Evolutionary conservation across 441 rosid species (phyloP).

Genomic region (Euphorbia schlechtendalii): DNA sequence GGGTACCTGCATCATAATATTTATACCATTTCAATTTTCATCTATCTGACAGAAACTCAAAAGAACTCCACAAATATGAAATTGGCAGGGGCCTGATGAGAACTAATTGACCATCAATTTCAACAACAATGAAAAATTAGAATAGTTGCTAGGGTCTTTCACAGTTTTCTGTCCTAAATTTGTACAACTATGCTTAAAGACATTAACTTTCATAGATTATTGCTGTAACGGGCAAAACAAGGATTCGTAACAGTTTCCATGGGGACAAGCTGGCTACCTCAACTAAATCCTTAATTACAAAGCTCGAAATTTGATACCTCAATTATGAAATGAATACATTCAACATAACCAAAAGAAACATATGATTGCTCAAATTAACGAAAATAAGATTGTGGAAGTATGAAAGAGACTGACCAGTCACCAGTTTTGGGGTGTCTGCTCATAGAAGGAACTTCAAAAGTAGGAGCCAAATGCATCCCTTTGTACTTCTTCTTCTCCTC

Average conservation of each 20-base stretch:
- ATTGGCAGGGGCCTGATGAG: neutral
- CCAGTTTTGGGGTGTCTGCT: constrained; percentile 89
- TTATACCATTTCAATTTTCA: constrained; percentile 1
- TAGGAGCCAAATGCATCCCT: constrained; percentile 93
- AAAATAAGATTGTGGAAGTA: neutral
- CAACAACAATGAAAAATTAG: neutral
- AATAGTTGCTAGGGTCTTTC: neutral
- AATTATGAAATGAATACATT: constrained; percentile 1
- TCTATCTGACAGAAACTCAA: neutral
- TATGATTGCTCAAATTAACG: neutral
- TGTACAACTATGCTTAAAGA: neutral
- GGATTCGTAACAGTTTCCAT: neutral
- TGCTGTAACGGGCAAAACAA: neutral
- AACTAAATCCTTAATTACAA: neutral
- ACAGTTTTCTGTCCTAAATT: neutral
- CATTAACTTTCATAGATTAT: neutral
- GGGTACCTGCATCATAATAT: constrained; percentile 61
- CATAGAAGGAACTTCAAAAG: constrained; percentile 88
- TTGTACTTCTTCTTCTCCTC: constrained; percentile 69
- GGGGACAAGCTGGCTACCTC: neutral
- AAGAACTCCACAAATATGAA: neutral
- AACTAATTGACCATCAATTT: neutral
- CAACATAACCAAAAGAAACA: neutral
- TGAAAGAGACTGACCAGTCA: constrained; percentile 26
- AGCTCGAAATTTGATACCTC: neutral